Conservation (phyloP, 257 asterid genomes). For the Henckelia pumila region DNA sequence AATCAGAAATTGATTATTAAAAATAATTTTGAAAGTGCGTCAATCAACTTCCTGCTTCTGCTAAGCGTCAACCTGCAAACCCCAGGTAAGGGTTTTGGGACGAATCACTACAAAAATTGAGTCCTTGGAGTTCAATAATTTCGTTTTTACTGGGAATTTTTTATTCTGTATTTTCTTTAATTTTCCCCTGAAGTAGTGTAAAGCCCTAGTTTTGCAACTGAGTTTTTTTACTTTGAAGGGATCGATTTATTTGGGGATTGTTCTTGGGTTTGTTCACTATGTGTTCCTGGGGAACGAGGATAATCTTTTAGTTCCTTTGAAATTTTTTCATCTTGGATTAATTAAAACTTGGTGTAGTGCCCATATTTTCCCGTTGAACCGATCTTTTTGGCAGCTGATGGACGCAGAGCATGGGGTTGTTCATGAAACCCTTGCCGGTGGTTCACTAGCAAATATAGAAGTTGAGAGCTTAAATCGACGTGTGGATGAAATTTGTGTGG, state of each 20-base stretch:
- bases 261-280: background rate
- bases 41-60: background rate
- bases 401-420: slow-evolving; percentile 34
- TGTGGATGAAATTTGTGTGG: slow-evolving; percentile 41
- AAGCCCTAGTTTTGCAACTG: background rate
- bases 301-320: background rate
- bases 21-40: too few species aligned
- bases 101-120: background rate
- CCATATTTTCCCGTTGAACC: slow-evolving; percentile 1
- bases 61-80: slow-evolving; percentile 14
- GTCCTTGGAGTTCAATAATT: background rate
- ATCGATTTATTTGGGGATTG: background rate
- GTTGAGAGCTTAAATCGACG: slow-evolving; percentile 42
- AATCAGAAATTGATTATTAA: too few species aligned
- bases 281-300: background rate
- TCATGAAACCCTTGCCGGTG: slow-evolving; percentile 17
- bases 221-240: background rate
- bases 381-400: slow-evolving; percentile 30
- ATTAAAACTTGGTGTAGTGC: background rate
- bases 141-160: background rate
- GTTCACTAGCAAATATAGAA: slow-evolving; percentile 22
- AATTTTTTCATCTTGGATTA: background rate
- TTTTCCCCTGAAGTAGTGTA: background rate
- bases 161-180: background rate
- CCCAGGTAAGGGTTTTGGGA: slow-evolving; percentile 18